Base-by-base conservation (phyloP, 208 protist species). In the Acanthamoeba rhysodes region DNA sequence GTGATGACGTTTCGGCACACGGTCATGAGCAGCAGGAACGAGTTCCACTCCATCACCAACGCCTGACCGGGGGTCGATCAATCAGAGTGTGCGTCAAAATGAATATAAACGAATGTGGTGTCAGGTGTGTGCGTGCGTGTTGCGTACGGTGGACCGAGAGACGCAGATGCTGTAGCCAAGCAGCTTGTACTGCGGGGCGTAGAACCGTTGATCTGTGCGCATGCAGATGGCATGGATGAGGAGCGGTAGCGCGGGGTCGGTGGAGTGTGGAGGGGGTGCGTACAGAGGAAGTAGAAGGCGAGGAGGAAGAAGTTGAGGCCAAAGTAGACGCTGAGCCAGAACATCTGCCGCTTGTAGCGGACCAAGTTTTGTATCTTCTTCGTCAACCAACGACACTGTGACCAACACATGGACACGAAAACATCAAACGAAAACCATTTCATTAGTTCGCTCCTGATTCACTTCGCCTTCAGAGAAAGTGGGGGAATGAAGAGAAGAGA, bases 1-100 rank as follows among this genome's bases (percentile, higher is more conserved):
- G 96, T 97, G 27, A 98, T 74, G n/a, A 98, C 91, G 72, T 98
- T 98, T 41, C 97, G 92, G 29, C 97, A 95, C 14, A 98, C 96
- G 48, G 96, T 74, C 24, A 98, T 37, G 16, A 98, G 70, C 66
- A 98, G 93, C 0, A 98, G 34, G 29, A 95, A 95, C n/a, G 85
- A 95, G 72, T 97, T 96, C 7, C 97, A 96, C 68, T 96, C 82
- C 34, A 90, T 96, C 3, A 98, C 94, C 8, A 95, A 10, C 7
- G 91, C 57, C 45, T 95, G 94, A 27, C 62, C 62, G 27, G 5
- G 27, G 29, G 37, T 41, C 37, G 37, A 41, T 3, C 37, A 41
- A 41, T 41, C 37, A 41, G 37, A 41, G 37, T 3, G 37, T 41
- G 37, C 37, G 37, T 3, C 37, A 41, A 41, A 41, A 41, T 41